phyloP scores from a whole-genome alignment of 345 rosid genomes.

The Populus tremula region DNA sequence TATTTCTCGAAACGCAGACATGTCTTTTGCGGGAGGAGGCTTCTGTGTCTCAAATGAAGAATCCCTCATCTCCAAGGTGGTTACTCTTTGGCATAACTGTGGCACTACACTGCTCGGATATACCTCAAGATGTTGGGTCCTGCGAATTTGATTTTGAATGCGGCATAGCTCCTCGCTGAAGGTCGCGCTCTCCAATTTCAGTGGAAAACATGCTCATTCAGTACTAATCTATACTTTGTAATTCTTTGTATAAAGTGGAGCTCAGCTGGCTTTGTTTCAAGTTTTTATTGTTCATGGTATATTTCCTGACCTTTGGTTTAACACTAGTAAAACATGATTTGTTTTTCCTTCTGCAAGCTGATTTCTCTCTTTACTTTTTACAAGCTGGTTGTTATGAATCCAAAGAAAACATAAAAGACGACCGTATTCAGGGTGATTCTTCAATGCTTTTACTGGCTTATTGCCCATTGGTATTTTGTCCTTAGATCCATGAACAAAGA shows the following conservation, averaged over 20 bases:
- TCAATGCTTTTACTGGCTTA: background rate
- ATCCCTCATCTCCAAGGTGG: background rate
- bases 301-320: background rate
- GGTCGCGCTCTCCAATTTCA: background rate
- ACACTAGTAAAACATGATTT: background rate
- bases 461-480: background rate
- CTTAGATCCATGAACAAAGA: too few relatives aligned
- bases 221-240: background rate
- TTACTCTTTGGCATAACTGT: background rate
- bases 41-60: constrained; percentile 26
- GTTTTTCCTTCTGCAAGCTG: too few relatives aligned
- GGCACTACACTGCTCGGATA: too few relatives aligned
- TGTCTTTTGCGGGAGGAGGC: constrained; percentile 30
- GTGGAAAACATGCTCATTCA: background rate
- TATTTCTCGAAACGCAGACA: constrained; percentile 20
- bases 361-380: too few relatives aligned
- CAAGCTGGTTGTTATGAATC: background rate
- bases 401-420: background rate
- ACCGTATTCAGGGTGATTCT: background rate
- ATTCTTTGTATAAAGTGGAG: constrained; percentile 1
- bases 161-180: background rate
- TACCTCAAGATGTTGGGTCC: background rate
- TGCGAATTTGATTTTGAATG: constrained; percentile 1
- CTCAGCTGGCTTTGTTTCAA: background rate
- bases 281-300: background rate